Evolutionary conservation across 2,329 filamentous ascomycete species (phyloP).

Genomic region (Hypoxylon sp.): DNA sequence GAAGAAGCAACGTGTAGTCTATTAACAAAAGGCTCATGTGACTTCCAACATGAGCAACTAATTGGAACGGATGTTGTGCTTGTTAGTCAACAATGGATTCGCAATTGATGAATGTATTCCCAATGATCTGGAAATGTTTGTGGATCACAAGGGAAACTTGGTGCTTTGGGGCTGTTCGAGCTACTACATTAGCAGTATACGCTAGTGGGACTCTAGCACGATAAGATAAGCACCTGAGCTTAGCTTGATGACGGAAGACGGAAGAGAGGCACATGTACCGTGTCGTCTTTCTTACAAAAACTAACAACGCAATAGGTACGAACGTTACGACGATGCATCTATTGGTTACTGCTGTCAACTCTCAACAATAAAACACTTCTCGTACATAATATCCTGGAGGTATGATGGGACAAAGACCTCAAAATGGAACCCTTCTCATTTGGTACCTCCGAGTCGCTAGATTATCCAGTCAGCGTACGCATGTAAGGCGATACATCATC

Average conservation of each 20-base stretch:
- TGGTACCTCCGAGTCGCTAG: conserved; percentile 87
- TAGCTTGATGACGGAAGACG: conserved; percentile 15
- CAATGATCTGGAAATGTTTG: conserved; percentile 14
- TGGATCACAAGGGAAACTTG: not conserved
- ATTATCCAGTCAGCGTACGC: conserved; percentile 78
- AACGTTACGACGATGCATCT: conserved; percentile 2
- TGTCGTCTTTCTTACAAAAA: not conserved
- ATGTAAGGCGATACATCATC: conserved; percentile 64
- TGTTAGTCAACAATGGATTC: not conserved
- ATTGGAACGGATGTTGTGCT: not conserved
- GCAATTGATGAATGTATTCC: conserved; percentile 2
- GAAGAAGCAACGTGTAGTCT: not conserved
- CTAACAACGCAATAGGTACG: not conserved
- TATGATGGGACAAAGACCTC: conserved; percentile 33
- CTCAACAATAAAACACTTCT: conserved; percentile 6
- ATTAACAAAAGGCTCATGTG: not conserved
- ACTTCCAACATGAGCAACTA: not conserved
- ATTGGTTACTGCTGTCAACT: not conserved
- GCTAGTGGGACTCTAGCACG: not conserved
- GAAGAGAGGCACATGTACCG: conserved; percentile 4
- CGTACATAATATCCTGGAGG: conserved; percentile 1
- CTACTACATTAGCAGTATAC: not conserved
- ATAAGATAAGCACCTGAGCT: conserved; percentile 17
- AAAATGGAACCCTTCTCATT: conserved; percentile 96
- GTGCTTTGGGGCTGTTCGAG: not conserved